phyloP scores from a whole-genome alignment of 106 monocot species.

The Apostasia shenzhenica region DNA sequence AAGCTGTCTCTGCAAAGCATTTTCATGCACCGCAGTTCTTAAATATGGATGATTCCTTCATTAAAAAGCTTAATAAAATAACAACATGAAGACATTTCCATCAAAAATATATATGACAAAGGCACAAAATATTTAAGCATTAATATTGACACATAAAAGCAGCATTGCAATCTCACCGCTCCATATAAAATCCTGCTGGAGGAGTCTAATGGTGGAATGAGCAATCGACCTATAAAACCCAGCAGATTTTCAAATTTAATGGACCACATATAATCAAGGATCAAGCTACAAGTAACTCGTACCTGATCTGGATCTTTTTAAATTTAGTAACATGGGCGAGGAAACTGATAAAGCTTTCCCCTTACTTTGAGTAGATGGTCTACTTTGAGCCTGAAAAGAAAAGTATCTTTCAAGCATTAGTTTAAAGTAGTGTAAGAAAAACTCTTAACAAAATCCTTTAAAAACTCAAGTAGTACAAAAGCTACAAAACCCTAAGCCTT shows the following conservation, averaged over 20 bases:
- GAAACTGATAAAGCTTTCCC: conserved; percentile 1
- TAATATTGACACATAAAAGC: not conserved
- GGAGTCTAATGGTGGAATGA: conserved; percentile 19
- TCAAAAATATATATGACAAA: too few relatives aligned
- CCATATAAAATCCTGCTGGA: conserved; percentile 22
- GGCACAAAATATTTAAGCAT: not conserved
- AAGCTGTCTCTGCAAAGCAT: too few relatives aligned
- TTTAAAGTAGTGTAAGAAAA: too few relatives aligned
- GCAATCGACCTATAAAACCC: conserved; percentile 15
- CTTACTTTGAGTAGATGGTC: conserved; percentile 6
- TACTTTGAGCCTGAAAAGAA: conserved; percentile 3
- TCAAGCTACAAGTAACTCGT: not conserved
- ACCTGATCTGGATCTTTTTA: conserved; percentile 40
- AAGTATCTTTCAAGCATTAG: too few relatives aligned
- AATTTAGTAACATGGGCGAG: conserved; percentile 19
- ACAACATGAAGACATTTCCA: too few relatives aligned
- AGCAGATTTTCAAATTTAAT: not conserved
- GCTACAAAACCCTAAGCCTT: too few relatives aligned
- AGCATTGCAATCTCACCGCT: conserved; percentile 7
- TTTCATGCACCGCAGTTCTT: too few relatives aligned
- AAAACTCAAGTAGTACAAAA: too few relatives aligned
- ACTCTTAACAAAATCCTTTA: too few relatives aligned
- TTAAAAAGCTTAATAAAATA: too few relatives aligned
- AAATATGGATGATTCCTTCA: too few relatives aligned
- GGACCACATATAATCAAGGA: too few relatives aligned